Evolutionary conservation across 129 eudicot species (phyloP), one percentile per base, ranked within the genome.

Genomic region (Helianthus tuberosus): DNA sequence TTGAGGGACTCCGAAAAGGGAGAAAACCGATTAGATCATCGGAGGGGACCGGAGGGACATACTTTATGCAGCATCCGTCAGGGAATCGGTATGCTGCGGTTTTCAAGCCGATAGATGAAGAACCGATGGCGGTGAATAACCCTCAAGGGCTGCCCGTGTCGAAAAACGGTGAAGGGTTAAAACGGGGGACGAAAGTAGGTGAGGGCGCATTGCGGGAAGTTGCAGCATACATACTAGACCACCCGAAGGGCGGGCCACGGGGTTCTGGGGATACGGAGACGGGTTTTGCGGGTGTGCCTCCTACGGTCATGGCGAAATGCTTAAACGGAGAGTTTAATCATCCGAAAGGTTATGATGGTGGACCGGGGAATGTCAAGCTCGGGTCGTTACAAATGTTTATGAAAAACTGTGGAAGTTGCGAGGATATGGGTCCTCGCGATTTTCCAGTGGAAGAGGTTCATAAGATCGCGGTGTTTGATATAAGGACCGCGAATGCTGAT

Each of bases 131-230:
- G 70, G 79, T 85, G 77, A 88, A 88, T 69, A 88, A 80, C 70
- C 89, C 89, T 48, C 83, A 83, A 57, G 88, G 89, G 23, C 78
- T 88, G 16, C 93, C 93, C 4, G 16, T 88, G 1, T 82, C 88
- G n/a, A 41, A 57, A 0, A 79, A 77, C 41, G 89, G 93, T 27
- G 93, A 85, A 77, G 93, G 93, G 66, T 51, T 88, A 66, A 88
- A 85, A 67, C 69, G 84, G 35, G 93, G 93, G 10, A 88, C 93
- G 23, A 78, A 77, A 83, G 93, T 85, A 9, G 93, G 93, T 16
- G 93, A 88, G 83, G 89, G 89, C 63, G 93, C 93, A 17, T 74
- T 85, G 74, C 70, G 89, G 60, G 89, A 88, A 57, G 93, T 85
- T 71, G 89, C 93, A 64, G 88, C 93, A 0, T 88, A 85, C 14